Percentiles rank a stretch among this genome's conserved stretches.
phyloP scores from a whole-genome alignment of 257 asterid species.

The Solanum chmielewskii region DNA sequence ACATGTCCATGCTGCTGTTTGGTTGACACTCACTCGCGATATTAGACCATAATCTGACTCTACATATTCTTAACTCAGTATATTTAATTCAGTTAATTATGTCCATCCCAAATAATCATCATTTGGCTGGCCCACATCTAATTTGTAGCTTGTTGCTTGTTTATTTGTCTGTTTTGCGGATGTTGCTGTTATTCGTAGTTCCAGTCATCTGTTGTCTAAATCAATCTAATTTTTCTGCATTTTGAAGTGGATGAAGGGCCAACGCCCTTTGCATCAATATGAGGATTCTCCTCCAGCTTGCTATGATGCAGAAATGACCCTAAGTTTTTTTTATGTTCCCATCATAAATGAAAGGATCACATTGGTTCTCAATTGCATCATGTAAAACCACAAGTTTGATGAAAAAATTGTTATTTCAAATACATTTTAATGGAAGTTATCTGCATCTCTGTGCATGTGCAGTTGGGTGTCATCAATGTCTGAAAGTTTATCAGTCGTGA shows the following conservation, averaged over 20 bases:
- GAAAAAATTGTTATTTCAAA: neutral
- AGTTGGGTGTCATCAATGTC: neutral
- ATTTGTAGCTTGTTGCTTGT: neutral
- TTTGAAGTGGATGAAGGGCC: neutral
- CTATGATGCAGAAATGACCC: neutral
- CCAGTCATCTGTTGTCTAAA: neutral
- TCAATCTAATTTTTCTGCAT: neutral
- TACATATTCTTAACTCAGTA: neutral
- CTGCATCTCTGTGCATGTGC: neutral
- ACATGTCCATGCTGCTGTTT: neutral
- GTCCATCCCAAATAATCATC: neutral
- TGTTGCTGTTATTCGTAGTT: neutral
- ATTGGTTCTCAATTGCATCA: neutral
- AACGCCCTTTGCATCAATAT: neutral
- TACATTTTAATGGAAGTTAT: neutral
- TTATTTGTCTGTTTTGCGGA: neutral
- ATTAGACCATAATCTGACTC: neutral
- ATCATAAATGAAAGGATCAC: neutral
- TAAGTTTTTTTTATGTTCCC: neutral
- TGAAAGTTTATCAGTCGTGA: neutral
- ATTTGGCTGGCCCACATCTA: neutral
- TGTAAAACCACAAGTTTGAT: neutral
- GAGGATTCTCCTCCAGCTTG: neutral
- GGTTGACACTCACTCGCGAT: neutral
- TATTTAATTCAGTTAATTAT: neutral